Evolutionary conservation across 2,329 filamentous ascomycete species (phyloP).

Genomic region (Lizonia empirigonia): DNA sequence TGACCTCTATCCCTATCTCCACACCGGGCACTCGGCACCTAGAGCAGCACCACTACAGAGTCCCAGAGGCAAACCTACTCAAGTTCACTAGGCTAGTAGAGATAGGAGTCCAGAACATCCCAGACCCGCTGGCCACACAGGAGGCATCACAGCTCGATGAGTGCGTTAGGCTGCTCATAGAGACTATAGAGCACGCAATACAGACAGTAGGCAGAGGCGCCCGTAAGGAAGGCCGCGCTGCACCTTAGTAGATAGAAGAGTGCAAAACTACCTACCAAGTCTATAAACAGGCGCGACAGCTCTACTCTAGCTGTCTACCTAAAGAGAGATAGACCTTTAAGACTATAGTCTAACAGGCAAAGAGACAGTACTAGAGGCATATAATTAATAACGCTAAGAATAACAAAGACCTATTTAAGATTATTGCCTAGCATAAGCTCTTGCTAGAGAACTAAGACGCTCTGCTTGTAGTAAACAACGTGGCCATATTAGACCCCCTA

Average conservation of each 20-base stretch:
- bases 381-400: too few relatives aligned
- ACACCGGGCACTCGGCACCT: background rate
- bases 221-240: background rate
- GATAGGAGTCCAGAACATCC: background rate
- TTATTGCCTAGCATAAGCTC: too few relatives aligned
- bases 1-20: constrained; percentile 2
- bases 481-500: too few relatives aligned
- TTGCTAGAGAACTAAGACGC: too few relatives aligned
- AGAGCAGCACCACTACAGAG: background rate
- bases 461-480: too few relatives aligned
- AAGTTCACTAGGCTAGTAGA: constrained; percentile 4
- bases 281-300: background rate
- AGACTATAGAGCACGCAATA: too few relatives aligned
- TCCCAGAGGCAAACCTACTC: background rate
- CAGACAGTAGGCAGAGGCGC: background rate
- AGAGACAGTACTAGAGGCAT: too few relatives aligned
- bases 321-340: too few relatives aligned
- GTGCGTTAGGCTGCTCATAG: background rate
- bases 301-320: background rate
- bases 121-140: background rate
- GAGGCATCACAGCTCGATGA: background rate
- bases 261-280: background rate
- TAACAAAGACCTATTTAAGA: too few relatives aligned
- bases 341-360: too few relatives aligned
- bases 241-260: background rate